Evolutionary conservation across 331 rosid genomes (phyloP).

Genomic region (Malus hybrid): DNA sequence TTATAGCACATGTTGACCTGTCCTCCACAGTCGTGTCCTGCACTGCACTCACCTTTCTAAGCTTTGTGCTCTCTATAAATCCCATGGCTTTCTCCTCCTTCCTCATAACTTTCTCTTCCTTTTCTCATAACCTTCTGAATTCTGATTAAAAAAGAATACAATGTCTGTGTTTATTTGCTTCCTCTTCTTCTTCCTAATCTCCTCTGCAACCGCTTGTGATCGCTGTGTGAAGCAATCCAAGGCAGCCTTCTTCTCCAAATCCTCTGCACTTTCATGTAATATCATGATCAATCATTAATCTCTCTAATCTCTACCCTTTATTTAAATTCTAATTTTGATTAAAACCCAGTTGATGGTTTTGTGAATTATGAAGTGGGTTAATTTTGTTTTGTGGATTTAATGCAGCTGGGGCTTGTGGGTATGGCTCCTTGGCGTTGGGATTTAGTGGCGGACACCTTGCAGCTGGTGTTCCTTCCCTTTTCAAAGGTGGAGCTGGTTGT

Average conservation of each 20-base stretch:
- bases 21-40: neutral
- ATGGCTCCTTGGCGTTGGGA: conserved; percentile 55
- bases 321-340: neutral
- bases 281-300: neutral
- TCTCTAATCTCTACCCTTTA: neutral
- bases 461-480: conserved; percentile 59
- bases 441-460: conserved; percentile 50
- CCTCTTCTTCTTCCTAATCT: conserved; percentile 32
- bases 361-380: conserved; percentile 18
- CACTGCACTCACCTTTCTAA: neutral
- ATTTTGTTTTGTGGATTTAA: conserved; percentile 13
- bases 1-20: conserved; percentile 35
- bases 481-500: conserved; percentile 71
- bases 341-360: conserved; percentile 4
- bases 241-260: conserved; percentile 51
- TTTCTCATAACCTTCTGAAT: conserved; percentile 2
- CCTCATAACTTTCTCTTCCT: neutral
- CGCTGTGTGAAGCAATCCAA: conserved; percentile 58
- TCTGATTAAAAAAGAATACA: conserved; percentile 1
- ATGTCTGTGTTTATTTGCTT: conserved; percentile 45
- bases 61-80: neutral
- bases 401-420: conserved; percentile 96
- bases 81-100: neutral
- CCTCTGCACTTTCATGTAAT: conserved; percentile 58
- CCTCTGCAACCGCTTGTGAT: conserved; percentile 66